phyloP scores from a whole-genome alignment of 495 filamentous ascomycete species.

The Arthonia radiata region DNA sequence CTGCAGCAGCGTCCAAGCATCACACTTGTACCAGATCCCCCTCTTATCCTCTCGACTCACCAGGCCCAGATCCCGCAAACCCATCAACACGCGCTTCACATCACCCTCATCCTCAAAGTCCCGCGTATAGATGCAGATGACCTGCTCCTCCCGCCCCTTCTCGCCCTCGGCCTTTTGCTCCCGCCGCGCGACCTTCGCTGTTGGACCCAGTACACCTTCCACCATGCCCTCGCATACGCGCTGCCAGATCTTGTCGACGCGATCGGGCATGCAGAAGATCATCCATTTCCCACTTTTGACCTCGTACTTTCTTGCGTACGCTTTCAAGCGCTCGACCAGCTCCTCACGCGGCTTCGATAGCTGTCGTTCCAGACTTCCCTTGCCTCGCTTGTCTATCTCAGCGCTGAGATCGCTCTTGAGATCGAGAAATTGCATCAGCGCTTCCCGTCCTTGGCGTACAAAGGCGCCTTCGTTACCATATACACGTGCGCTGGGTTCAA shows the following conservation, averaged over 20 bases:
- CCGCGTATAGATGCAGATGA: slow-evolving; percentile 56
- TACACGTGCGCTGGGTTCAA: too few species aligned
- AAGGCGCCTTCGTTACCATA: too few species aligned
- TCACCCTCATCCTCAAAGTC: slow-evolving; percentile 46
- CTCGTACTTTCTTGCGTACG: slow-evolving; percentile 24
- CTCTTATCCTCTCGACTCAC: slow-evolving; percentile 16
- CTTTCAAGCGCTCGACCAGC: slow-evolving; percentile 19
- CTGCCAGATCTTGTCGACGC: slow-evolving; percentile 39
- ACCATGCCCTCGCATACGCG: slow-evolving; percentile 35
- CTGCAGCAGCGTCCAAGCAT: slow-evolving; percentile 50
- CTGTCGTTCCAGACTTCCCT: slow-evolving; percentile 15
- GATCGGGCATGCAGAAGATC: slow-evolving; percentile 33
- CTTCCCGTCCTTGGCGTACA: too few species aligned
- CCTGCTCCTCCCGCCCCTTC: slow-evolving; percentile 12
- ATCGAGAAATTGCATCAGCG: too few species aligned
- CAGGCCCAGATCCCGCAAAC: slow-evolving; percentile 32
- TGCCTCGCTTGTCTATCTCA: slow-evolving; percentile 3
- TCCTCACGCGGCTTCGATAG: slow-evolving; percentile 20
- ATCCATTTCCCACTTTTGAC: slow-evolving; percentile 63
- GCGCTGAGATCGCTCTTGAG: background rate
- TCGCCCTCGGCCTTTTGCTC: slow-evolving; percentile 20
- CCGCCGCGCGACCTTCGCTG: slow-evolving; percentile 49
- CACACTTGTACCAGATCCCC: slow-evolving; percentile 57
- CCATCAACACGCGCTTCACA: slow-evolving; percentile 36
- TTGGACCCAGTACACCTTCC: slow-evolving; percentile 36